These are phyloP conservation scores for Wickerhamomyces chambardii DNA, from an alignment of 805 yeast genomes.

Conservation along the genomic window DNA sequence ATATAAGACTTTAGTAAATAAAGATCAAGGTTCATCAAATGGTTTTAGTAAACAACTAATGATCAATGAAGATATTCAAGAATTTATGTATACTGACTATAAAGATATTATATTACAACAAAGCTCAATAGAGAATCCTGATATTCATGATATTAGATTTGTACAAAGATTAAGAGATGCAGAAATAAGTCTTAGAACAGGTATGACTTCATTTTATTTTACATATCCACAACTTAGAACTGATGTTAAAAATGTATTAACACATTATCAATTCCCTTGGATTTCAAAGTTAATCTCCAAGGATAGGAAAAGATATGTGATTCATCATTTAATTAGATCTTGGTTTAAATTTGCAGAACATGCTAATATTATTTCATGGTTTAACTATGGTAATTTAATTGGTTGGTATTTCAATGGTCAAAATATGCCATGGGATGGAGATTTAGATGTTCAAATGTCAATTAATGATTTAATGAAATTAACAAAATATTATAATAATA, in stretches of 20 bases:
- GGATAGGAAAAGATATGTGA: neutral
- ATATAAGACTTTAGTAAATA: too few species aligned
- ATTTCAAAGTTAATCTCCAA: neutral
- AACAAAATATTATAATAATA: conserved; percentile 32
- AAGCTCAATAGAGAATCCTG: neutral
- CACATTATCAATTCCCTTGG: conserved; percentile 1
- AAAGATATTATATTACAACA: neutral
- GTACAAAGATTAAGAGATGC: neutral
- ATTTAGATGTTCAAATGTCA: conserved; percentile 43
- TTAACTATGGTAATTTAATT: neutral
- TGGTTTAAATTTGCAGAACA: conserved; percentile 1
- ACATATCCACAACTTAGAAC: neutral
- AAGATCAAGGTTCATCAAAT: too few species aligned
- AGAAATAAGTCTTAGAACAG: neutral
- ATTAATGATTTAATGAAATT: conserved; percentile 39
- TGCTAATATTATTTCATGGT: neutral
- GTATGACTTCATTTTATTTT: neutral
- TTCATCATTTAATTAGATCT: conserved; percentile 1
- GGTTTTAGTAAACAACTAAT: too few species aligned
- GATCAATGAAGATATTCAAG: too few species aligned
- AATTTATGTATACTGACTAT: neutral
- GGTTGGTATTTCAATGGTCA: conserved; percentile 41
- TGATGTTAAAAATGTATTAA: neutral
- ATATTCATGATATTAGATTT: neutral
- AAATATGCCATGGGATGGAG: conserved; percentile 48